phyloP scores from a whole-genome alignment of 495 filamentous ascomycete genomes.

The Aspergillus egyptiacus region DNA sequence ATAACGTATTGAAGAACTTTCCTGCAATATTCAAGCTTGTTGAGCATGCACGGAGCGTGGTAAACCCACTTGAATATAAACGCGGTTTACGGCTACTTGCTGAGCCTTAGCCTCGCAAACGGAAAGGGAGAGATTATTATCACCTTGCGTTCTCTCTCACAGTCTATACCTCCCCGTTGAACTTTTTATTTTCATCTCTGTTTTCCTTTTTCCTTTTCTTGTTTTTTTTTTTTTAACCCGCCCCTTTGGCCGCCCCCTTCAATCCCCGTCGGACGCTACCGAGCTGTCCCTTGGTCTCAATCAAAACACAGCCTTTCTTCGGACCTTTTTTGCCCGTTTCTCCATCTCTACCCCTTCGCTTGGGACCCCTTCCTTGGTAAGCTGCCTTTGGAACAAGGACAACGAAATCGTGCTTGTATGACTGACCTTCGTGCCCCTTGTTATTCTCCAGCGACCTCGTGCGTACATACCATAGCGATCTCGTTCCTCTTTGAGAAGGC shows the following conservation, averaged over 20 bases:
- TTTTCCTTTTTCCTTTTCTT: constrained; percentile 23
- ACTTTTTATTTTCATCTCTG: constrained; percentile 27
- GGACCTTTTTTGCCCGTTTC: constrained; percentile 1
- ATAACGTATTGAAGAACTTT: constrained; percentile 40
- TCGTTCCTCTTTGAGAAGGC: constrained; percentile 1
- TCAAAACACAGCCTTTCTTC: constrained; percentile 19
- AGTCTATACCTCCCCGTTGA: constrained; percentile 18
- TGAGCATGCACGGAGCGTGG: constrained; percentile 48
- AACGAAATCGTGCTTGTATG: background rate
- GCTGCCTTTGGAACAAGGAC: background rate
- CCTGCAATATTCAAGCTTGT: constrained; percentile 41
- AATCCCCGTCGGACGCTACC: constrained; percentile 29
- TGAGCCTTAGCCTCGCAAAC: constrained; percentile 29
- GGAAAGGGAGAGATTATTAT: constrained; percentile 29
- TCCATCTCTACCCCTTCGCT: constrained; percentile 8
- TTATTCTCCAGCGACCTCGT: too few species aligned
- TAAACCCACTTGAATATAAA: constrained; percentile 26
- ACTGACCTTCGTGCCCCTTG: constrained; percentile 13
- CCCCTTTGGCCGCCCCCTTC: constrained; percentile 28
- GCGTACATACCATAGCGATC: constrained; percentile 7
- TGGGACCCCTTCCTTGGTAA: constrained; percentile 8
- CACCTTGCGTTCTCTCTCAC: constrained; percentile 34
- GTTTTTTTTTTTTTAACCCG: too few species aligned
- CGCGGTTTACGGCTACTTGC: constrained; percentile 29
- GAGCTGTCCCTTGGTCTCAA: constrained; percentile 19